Percentiles rank a stretch among this genome's conserved stretches.
Conservation (phyloP, 805 yeast genomes). For the Saccharomycopsis javanensis region DNA sequence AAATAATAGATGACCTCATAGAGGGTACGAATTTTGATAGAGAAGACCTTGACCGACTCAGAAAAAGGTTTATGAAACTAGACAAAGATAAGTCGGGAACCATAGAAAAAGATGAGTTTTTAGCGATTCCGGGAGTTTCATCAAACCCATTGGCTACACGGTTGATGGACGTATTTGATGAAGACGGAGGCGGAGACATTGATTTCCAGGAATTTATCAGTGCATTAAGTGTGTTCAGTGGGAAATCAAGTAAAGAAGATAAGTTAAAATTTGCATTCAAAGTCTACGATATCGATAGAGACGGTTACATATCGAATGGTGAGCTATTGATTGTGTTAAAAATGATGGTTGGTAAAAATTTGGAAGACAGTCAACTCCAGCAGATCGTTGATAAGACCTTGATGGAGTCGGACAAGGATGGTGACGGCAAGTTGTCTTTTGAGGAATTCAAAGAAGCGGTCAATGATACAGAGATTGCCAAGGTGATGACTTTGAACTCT, state of each 20-base stretch:
- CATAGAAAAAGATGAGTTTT: slow-evolving; percentile 81
- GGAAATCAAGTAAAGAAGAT: slow-evolving; percentile 70
- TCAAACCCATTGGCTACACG: slow-evolving; percentile 84
- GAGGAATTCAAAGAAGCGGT: slow-evolving; percentile 73
- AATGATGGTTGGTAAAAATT: slow-evolving; percentile 93
- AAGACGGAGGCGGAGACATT: slow-evolving; percentile 84
- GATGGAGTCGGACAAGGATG: slow-evolving; percentile 82
- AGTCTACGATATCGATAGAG: slow-evolving; percentile 91
- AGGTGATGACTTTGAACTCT: slow-evolving; percentile 44
- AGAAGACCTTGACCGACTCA: slow-evolving; percentile 84
- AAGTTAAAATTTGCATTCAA: slow-evolving; percentile 84
- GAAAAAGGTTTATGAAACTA: slow-evolving; percentile 88
- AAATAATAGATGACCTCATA: slow-evolving; percentile 54
- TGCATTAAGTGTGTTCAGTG: slow-evolving; percentile 79
- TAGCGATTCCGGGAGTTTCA: slow-evolving; percentile 86
- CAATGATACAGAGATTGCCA: slow-evolving; percentile 47
- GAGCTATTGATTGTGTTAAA: slow-evolving; percentile 85
- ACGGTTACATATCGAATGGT: slow-evolving; percentile 91
- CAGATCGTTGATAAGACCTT: slow-evolving; percentile 96
- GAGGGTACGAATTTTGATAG: slow-evolving; percentile 81
- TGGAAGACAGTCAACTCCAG: slow-evolving; percentile 80
- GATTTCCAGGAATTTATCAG: slow-evolving; percentile 92
- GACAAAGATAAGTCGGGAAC: slow-evolving; percentile 91
- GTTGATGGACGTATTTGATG: slow-evolving; percentile 89
- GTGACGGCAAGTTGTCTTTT: slow-evolving; percentile 77